Percentiles rank a stretch among this genome's conserved stretches.
Conservation (phyloP, 2,329 filamentous ascomycete species). For the Rhexocercosporidium sp. region DNA sequence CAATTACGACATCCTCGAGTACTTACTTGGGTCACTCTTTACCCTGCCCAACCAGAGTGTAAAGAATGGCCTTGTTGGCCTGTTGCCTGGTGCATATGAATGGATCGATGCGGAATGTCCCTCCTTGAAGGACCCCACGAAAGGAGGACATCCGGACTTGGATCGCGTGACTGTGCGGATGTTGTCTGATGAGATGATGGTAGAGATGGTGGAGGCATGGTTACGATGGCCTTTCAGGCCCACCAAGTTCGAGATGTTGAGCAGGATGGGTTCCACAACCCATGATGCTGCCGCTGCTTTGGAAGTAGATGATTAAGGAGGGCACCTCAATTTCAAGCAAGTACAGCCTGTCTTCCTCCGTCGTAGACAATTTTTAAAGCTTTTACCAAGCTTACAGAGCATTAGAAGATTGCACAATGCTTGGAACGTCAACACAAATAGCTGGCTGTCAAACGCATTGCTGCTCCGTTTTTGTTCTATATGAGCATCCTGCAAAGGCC, state of each 20-base stretch:
- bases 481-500: no score
- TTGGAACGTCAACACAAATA: no score
- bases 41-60: slow-evolving; percentile 45
- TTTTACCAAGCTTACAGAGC: neutral
- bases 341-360: neutral
- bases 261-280: neutral
- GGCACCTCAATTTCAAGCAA: no score
- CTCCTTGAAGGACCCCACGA: slow-evolving; percentile 52
- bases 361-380: no score
- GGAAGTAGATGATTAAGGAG: neutral
- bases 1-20: slow-evolving; percentile 56
- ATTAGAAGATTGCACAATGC: neutral
- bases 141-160: slow-evolving; percentile 50
- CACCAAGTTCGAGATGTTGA: slow-evolving; percentile 63
- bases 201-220: slow-evolving; percentile 64
- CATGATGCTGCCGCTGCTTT: neutral
- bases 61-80: slow-evolving; percentile 50
- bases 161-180: slow-evolving; percentile 52
- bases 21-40: slow-evolving; percentile 54
- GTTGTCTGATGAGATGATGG: slow-evolving; percentile 59
- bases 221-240: slow-evolving; percentile 70
- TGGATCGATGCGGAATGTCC: slow-evolving; percentile 55
- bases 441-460: no score
- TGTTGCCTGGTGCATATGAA: slow-evolving; percentile 66
- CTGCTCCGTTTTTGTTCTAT: no score